Base-by-base conservation (phyloP, 2,329 filamentous ascomycete species). In the Clarireedia sp. region DNA sequence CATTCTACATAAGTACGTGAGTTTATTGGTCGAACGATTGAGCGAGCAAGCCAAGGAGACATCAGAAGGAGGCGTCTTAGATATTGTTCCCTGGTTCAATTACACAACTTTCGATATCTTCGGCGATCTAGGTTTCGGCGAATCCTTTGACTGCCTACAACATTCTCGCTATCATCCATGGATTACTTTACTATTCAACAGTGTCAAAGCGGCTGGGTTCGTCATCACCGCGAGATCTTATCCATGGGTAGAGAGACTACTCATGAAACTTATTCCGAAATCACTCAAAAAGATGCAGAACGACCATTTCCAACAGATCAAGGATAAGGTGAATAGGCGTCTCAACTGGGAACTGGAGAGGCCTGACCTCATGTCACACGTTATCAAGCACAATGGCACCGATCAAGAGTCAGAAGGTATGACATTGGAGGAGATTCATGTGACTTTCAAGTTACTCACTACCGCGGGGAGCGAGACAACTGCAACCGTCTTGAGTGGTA, bases 111-210 rank as follows among this genome's bases (percentile, higher is more conserved):
- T 73, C 58, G 71, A 72, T 57, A 63, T 72, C 21, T 67, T 72
- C 44, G 72, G 73, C 14, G 73, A 75, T 52, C 66, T 77, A 29
- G 69, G 71, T 0, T 76, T 75, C 57, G 74, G 72, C 3, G 70
- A 73, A 55, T 69, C 70, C 0, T 74, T 73, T 59, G 63, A 66
- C 10, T 67, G 64, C 53, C 58, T 72, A 7, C 57, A 68, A 26
- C 29, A 54, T 49, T 43, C 36, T 29, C 33, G 21, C 6, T 49
- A 54, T 24, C 52, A 54, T 36, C 45, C 45, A 21, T 54, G 45
- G 52, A 49, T 54, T 8, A 6, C 44, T 6, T 26, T 54, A n/a
- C 36, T 49, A 1, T 54, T 49, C 37, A 43, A 53, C 29, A 53
- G 60, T 16, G 45, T 59, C 38, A 63, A 53, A 12, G 14, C 38